Evolutionary conservation across 2,329 filamentous ascomycete genomes (phyloP).

Genomic region (Leptographium lundbergii): DNA sequence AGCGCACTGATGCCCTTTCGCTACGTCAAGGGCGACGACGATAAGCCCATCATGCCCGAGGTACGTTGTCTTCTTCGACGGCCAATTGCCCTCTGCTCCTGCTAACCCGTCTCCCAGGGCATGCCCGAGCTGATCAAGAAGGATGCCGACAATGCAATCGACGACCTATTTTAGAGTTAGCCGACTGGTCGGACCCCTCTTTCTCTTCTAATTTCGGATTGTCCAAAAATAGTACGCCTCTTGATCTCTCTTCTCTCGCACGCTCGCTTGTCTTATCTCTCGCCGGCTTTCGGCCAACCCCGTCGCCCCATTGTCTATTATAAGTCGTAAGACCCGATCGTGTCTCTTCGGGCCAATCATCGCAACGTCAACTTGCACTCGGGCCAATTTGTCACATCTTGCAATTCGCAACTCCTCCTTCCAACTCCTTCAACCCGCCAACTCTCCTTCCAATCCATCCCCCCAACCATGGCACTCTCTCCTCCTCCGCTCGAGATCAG

Average conservation of each 20-base stretch:
- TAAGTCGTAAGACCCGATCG: no score
- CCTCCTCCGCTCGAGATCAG: constrained; percentile 40
- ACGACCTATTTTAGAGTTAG: constrained; percentile 57
- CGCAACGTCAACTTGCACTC: no score
- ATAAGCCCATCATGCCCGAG: constrained; percentile 80
- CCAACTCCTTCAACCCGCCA: no score
- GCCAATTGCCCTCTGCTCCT: no score
- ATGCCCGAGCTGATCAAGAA: constrained; percentile 91
- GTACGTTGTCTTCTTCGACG: constrained; percentile 29
- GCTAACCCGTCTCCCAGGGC: constrained; percentile 41
- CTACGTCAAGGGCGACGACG: constrained; percentile 67
- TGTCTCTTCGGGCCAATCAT: no score
- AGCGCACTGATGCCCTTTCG: constrained; percentile 97
- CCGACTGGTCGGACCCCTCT: not conserved
- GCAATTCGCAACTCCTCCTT: not conserved
- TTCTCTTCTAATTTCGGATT: not conserved
- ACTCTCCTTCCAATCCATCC: not conserved
- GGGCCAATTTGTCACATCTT: not conserved
- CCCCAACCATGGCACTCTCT: constrained; percentile 17
- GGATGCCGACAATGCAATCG: constrained; percentile 84
- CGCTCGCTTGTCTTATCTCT: not conserved
- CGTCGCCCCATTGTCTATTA: no score
- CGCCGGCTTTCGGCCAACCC: not conserved
- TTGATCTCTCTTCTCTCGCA: no score
- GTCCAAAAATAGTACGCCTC: constrained; percentile 3